Evolutionary conservation across 306 rosid species (phyloP).

Genomic region (Luffa acutangula): DNA sequence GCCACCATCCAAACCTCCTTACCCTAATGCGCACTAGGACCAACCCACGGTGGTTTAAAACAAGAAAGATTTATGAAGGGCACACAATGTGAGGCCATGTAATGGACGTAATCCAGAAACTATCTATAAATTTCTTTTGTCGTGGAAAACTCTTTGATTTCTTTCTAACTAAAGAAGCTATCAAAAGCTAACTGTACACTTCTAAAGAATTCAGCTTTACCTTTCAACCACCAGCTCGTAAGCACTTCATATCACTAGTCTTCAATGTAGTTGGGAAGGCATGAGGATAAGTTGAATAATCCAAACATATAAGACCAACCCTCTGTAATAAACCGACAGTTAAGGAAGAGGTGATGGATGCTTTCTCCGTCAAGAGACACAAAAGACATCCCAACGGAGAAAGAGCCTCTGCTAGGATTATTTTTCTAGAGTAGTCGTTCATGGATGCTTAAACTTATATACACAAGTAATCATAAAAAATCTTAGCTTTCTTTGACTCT

Average conservation of each 20-base stretch:
- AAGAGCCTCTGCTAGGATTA: neutral
- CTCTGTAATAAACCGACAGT: too few species aligned
- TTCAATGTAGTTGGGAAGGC: neutral
- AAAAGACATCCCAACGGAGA: neutral
- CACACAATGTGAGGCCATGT: too few species aligned
- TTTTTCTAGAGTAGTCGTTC: neutral
- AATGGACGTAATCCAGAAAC: too few species aligned
- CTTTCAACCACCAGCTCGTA: neutral
- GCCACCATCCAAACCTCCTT: too few species aligned
- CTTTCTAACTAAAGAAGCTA: neutral
- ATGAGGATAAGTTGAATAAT: neutral
- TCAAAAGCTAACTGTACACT: neutral
- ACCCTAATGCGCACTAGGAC: too few species aligned
- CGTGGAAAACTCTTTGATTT: too few species aligned
- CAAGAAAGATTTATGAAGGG: too few species aligned
- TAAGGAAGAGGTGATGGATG: neutral
- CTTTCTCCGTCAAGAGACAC: neutral
- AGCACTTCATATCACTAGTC: neutral
- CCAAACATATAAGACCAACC: neutral
- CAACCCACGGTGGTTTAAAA: too few species aligned
- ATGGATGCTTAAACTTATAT: neutral
- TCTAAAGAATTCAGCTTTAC: neutral
- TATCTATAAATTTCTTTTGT: too few species aligned
- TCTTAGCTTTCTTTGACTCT: neutral
- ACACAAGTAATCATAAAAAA: neutral